Base-by-base conservation (phyloP, 2,329 filamentous ascomycete species). In the Claviceps quebecensis region DNA sequence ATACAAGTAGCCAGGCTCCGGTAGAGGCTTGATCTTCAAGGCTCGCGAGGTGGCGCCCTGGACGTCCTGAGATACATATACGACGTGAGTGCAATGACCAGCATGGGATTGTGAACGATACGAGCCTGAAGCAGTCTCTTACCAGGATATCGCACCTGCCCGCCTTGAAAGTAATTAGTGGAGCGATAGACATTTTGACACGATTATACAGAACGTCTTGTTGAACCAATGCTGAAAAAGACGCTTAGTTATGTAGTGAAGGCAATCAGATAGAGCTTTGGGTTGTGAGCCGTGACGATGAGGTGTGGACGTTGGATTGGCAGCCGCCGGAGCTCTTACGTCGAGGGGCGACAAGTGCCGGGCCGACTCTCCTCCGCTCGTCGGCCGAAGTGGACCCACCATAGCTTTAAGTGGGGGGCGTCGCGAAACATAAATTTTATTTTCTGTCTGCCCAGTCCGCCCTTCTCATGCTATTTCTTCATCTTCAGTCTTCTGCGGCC, bases 101-200 rank as follows among this genome's bases (percentile, higher is more conserved):
- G 17, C 13, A 29, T 13, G 40, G 5, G 29, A 38, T 17, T 13
- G 4, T 8, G 9, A 38, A 11, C 52, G 48, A 23, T 52, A 51
- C 37, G 39, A 26, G 44, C 19, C 23, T 40, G 26, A 29, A 36
- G 26, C 41, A 38, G 47, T 51, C 41, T 49, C 84, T 64, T 72
- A 95, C 89, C 66, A 90, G 83, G 55, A 91, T 67, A 50, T 93
- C 83, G 71, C 91, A 97, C 67, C 80, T 80, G 68, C 91, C 91
- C 57, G 91, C 91, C 77, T 95, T 96, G 78, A 97, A 97, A 16
- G 89, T 95, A 66, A 97, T 90, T 64, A 95, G 78, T 36, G 91
- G 89, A 59, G 77, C 68, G 69, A 87, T 82, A 56, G 90, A 87
- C 89, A 95, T 96, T 57, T 55, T 57, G 52, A 19, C 49, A 53